Percentiles rank a stretch among this genome's conserved stretches.
These are phyloP conservation scores for Penicillium cosmopolitanum DNA, from an alignment of 495 filamentous ascomycete species.

Conservation along the genomic window DNA sequence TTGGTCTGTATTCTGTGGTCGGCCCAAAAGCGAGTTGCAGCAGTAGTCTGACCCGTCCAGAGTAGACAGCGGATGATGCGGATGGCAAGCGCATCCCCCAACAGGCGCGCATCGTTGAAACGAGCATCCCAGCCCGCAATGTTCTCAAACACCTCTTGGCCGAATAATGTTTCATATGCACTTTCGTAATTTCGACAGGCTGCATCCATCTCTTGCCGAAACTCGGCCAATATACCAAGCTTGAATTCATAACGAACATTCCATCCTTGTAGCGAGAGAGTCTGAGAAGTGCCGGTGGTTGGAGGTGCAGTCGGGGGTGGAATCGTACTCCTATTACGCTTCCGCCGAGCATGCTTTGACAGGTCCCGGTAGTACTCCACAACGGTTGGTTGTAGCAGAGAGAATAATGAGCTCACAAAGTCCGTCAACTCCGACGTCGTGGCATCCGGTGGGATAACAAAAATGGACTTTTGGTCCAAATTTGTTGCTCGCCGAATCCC, in stretches of 20 bases:
- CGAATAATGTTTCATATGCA: slow-evolving; percentile 80
- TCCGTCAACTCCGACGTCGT: slow-evolving; percentile 61
- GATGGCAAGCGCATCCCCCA: slow-evolving; percentile 79
- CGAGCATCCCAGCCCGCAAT: slow-evolving; percentile 84
- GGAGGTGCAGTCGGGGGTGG: slow-evolving; percentile 85
- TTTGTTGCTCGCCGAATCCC: slow-evolving; percentile 76
- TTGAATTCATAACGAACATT: slow-evolving; percentile 93
- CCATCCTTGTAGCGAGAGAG: slow-evolving; percentile 83
- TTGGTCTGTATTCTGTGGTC: slow-evolving; percentile 69
- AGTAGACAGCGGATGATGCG: slow-evolving; percentile 79
- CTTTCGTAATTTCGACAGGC: slow-evolving; percentile 81
- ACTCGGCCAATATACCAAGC: slow-evolving; percentile 85
- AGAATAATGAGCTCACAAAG: slow-evolving; percentile 66
- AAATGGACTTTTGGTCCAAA: slow-evolving; percentile 77
- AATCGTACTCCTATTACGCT: slow-evolving; percentile 71
- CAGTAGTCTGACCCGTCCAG: slow-evolving; percentile 72
- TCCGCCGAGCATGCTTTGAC: slow-evolving; percentile 83
- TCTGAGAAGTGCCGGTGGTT: slow-evolving; percentile 79
- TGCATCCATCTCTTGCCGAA: slow-evolving; percentile 85
- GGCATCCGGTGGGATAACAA: slow-evolving; percentile 70
- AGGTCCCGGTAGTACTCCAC: slow-evolving; percentile 90
- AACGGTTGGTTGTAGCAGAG: slow-evolving; percentile 60
- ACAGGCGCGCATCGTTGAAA: slow-evolving; percentile 81
- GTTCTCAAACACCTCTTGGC: slow-evolving; percentile 79
- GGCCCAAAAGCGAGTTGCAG: slow-evolving; percentile 76